Evolutionary conservation across 2,329 filamentous ascomycete species (phyloP).

Genomic region (Stagonosporopsis cucurbitacearum): DNA sequence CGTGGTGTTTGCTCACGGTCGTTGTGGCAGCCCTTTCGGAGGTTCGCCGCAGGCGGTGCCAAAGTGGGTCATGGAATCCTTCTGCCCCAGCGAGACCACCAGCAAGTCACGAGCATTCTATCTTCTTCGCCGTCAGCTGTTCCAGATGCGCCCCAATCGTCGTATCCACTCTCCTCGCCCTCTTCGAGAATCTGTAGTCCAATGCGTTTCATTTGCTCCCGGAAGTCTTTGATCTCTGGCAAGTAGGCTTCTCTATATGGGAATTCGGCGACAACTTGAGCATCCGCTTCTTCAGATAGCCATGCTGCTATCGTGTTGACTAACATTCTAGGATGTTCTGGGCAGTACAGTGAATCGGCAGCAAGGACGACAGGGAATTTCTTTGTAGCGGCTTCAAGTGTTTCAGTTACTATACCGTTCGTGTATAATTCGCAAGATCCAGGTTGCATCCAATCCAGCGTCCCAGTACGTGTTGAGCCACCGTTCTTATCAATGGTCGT

Average conservation of each 20-base stretch:
- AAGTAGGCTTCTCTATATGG: conserved; percentile 76
- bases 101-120: conserved; percentile 64
- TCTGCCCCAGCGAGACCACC: conserved; percentile 69
- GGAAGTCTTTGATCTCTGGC: conserved; percentile 69
- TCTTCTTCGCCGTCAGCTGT: conserved; percentile 57
- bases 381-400: conserved; percentile 17
- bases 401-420: conserved; percentile 4
- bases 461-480: conserved; percentile 66
- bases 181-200: conserved; percentile 64
- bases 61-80: conserved; percentile 20
- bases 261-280: conserved; percentile 79
- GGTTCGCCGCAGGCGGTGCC: conserved; percentile 21
- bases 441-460: conserved; percentile 76
- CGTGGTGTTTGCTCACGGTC: conserved; percentile 5
- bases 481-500: conserved; percentile 61
- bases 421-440: conserved; percentile 50
- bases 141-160: conserved; percentile 70
- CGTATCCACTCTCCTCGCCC: conserved; percentile 68
- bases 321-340: conserved; percentile 78
- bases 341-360: conserved; percentile 86
- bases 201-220: conserved; percentile 63
- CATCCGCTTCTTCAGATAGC: conserved; percentile 62
- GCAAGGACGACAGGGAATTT: conserved; percentile 71
- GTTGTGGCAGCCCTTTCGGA: conserved; percentile 5
- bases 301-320: conserved; percentile 73